A percentile compares a stretch with the other conserved stretches of the same genome.
Evolutionary conservation across 805 yeast species (phyloP).

Genomic region (Starmerella floricola): DNA sequence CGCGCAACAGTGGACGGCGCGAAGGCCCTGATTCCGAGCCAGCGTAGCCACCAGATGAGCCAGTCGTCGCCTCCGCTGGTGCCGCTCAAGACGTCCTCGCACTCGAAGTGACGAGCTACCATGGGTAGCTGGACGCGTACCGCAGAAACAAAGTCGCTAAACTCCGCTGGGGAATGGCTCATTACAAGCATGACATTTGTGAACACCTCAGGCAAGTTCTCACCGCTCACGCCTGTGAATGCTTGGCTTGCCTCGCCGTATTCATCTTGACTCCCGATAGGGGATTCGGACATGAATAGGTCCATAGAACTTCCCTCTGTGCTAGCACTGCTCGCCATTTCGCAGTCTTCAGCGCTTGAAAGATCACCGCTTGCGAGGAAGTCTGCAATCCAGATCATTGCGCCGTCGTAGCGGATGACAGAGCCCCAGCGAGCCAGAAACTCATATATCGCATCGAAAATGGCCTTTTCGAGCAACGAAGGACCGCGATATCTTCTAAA

Average conservation of each 20-base stretch:
- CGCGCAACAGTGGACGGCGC: slow-evolving; percentile 72
- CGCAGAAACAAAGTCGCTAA: slow-evolving; percentile 45
- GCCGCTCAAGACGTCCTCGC: slow-evolving; percentile 57
- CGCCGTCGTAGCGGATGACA: slow-evolving; percentile 63
- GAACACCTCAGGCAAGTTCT: slow-evolving; percentile 7
- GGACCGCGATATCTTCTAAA: slow-evolving; percentile 3
- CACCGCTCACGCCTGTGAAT: slow-evolving; percentile 10
- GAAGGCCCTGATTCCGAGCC: slow-evolving; percentile 78
- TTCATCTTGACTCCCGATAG: background rate
- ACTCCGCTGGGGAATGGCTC: slow-evolving; percentile 8
- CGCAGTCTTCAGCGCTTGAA: slow-evolving; percentile 34
- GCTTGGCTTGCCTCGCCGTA: background rate
- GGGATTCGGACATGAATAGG: background rate
- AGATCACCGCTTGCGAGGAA: slow-evolving; percentile 53
- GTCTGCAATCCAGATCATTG: slow-evolving; percentile 77
- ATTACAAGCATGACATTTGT: slow-evolving; percentile 13
- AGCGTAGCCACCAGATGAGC: slow-evolving; percentile 92
- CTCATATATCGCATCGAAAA: slow-evolving; percentile 3
- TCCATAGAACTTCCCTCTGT: background rate
- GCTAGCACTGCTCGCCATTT: background rate
- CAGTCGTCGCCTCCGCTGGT: slow-evolving; percentile 63
- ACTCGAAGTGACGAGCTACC: slow-evolving; percentile 58
- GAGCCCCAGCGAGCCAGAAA: slow-evolving; percentile 72
- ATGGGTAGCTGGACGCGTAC: slow-evolving; percentile 60
- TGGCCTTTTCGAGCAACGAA: background rate